Evolutionary conservation across 306 rosid genomes (phyloP), one percentile per base, ranked within the genome.

Genomic region (Vigna unguiculata): DNA sequence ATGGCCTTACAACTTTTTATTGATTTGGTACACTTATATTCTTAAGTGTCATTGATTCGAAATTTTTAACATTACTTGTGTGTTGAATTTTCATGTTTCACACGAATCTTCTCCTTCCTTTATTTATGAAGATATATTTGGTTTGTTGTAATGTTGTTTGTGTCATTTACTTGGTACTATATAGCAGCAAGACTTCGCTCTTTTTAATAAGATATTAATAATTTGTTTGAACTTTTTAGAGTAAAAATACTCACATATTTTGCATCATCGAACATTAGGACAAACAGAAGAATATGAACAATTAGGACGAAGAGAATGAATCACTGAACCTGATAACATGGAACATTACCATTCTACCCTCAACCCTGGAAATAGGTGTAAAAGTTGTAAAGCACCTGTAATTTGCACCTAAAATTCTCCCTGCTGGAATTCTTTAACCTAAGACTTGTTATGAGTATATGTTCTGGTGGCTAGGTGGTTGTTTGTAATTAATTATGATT

Each of bases 171-270:
- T 20, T 32, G 20, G 28, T 34, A 34, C 49, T 34, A 71, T 20
- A n/a, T 9, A 71, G 30, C 47, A 71, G 61, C 60, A 34, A 19
- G 36, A 12, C 32, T 65, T 13, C 64, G 38, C 14, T 32, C 32
- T 32, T 70, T 49, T 47, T 28, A 47, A 32, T 30, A 20, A 13
- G 47, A 78, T 69, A 48, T 48, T 70, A 47, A 32, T 34, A 70
- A 47, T 59, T 78, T 47, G 55, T 78, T 58, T 78, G 34, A 41
- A 59, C 43, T 17, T 47, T 34, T 46, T 48, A 47, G 52, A 59
- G 63, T 78, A 47, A 78, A 47, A 77, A 15, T 55, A 41, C 36
- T 53, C 25, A 10, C 66, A 38, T 36, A 49, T 38, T 25, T 12
- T 66, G 34, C 22, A 15, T 51, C 34, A 43, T 54, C 2, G 4